These are phyloP conservation scores for Hanseniaspora sp. DNA, from an alignment of 1,139 yeast species.

Conservation along the genomic window DNA sequence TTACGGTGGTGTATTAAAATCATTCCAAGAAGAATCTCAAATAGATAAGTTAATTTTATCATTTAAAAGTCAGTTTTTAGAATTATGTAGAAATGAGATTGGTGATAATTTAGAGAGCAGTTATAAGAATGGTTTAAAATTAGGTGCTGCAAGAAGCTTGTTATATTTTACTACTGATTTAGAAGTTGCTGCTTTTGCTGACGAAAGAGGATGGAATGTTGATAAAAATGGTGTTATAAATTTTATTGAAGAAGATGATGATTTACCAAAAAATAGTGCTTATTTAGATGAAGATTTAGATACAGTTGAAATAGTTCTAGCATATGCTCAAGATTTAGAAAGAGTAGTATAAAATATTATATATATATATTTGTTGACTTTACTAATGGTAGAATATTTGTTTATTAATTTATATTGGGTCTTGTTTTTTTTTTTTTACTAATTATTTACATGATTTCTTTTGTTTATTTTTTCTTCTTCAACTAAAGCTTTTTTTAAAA, in stretches of 20 bases:
- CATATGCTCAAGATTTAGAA: conserved; percentile 29
- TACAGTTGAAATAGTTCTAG: conserved; percentile 25
- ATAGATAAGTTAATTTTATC: conserved; percentile 37
- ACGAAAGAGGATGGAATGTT: conserved; percentile 53
- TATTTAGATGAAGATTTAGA: conserved; percentile 18
- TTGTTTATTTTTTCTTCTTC: background rate
- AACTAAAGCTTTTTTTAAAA: background rate
- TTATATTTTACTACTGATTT: conserved; percentile 64
- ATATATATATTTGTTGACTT: background rate
- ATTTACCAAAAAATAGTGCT: conserved; percentile 17
- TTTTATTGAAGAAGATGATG: conserved; percentile 35
- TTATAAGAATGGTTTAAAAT: conserved; percentile 54
- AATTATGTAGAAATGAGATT: conserved; percentile 69
- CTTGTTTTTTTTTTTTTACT: background rate
- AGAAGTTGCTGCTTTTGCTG: conserved; percentile 50
- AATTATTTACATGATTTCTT: background rate
- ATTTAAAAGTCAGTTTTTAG: conserved; percentile 39
- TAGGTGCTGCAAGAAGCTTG: conserved; percentile 71
- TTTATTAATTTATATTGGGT: background rate
- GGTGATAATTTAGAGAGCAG: conserved; percentile 79
- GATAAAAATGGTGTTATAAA: conserved; percentile 44
- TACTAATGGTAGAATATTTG: background rate
- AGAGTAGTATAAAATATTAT: conserved; percentile 24
- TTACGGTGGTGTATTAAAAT: conserved; percentile 82
- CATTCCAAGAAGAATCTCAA: conserved; percentile 37